A percentile compares a stretch with the other conserved stretches of the same genome.
Conservation (phyloP, 2,329 filamentous ascomycete species). For the Sporothrix pseudoabietina region DNA sequence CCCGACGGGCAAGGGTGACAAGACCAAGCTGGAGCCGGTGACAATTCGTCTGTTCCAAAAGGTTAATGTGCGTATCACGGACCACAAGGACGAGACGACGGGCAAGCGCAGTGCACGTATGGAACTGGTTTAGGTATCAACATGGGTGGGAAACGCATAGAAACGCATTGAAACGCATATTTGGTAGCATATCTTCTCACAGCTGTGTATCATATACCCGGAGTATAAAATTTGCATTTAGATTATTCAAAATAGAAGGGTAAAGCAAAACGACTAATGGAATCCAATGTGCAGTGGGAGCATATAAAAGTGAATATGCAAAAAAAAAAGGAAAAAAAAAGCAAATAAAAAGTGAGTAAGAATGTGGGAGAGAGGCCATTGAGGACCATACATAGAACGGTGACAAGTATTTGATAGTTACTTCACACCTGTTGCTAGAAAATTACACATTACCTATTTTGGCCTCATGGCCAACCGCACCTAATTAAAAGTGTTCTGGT, state of each 20-base stretch:
- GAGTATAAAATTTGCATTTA: slow-evolving; percentile 24
- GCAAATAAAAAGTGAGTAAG: neutral
- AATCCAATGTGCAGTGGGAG: neutral
- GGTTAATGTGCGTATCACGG: slow-evolving; percentile 83
- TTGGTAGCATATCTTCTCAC: slow-evolving; percentile 11
- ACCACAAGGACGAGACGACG: slow-evolving; percentile 92
- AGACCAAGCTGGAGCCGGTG: slow-evolving; percentile 51
- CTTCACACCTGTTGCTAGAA: neutral
- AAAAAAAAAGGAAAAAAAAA: slow-evolving; percentile 14
- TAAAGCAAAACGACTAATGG: neutral
- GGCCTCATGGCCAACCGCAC: neutral
- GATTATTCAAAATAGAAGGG: slow-evolving; percentile 13
- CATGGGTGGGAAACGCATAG: neutral
- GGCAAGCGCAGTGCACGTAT: slow-evolving; percentile 90
- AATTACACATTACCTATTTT: slow-evolving; percentile 12
- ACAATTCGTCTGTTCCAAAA: slow-evolving; percentile 87
- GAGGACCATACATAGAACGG: neutral
- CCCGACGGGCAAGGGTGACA: neutral
- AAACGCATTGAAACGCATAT: neutral
- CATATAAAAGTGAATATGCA: neutral
- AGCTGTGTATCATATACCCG: slow-evolving; percentile 27
- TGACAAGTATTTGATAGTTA: neutral
- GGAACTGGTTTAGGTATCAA: slow-evolving; percentile 55
- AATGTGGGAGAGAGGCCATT: neutral
- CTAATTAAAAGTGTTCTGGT: neutral